phyloP scores from a whole-genome alignment of 176 grass and related monocot genomes.

The Themeda triandra region DNA sequence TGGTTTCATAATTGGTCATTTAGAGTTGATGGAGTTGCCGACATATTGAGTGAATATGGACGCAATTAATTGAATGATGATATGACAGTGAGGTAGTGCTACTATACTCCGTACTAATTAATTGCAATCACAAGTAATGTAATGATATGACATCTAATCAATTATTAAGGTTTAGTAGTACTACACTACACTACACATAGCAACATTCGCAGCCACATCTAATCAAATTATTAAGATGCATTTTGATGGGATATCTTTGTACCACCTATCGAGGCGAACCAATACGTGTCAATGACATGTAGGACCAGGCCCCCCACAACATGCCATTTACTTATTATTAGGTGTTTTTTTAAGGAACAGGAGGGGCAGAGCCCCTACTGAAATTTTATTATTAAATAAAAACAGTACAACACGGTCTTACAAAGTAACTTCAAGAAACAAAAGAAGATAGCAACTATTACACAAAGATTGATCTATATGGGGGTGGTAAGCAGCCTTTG shows the following conservation, averaged over 20 bases:
- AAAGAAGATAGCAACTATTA: too few relatives aligned
- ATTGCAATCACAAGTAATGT: neutral
- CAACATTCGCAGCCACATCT: neutral
- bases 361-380: too few relatives aligned
- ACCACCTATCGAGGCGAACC: neutral
- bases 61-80: neutral
- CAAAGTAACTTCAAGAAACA: too few relatives aligned
- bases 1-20: neutral
- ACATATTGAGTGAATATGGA: conserved; percentile 10
- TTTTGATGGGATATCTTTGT: neutral
- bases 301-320: neutral
- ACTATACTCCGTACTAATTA: neutral
- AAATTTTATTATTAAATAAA: too few relatives aligned
- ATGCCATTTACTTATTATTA: neutral
- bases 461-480: too few relatives aligned
- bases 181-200: neutral
- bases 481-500: too few relatives aligned
- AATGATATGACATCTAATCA: neutral
- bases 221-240: neutral
- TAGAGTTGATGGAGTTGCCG: neutral
- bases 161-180: neutral
- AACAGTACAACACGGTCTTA: too few relatives aligned
- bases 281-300: neutral
- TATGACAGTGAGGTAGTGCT: neutral
- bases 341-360: too few relatives aligned